These are phyloP conservation scores for Huntiella savannae DNA, from an alignment of 2,329 filamentous ascomycete species.

Conservation along the genomic window DNA sequence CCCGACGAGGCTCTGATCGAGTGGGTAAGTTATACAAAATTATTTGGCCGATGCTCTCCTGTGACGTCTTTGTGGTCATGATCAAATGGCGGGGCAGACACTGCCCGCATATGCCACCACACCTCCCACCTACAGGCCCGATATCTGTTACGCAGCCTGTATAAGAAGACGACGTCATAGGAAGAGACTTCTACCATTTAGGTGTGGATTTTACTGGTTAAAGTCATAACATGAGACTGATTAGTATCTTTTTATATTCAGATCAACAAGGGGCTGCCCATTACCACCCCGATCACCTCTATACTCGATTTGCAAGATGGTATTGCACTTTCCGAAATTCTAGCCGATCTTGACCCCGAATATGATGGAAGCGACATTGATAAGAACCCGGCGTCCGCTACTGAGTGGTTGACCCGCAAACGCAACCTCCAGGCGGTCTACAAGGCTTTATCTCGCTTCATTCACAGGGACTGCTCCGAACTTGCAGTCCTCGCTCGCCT, in stretches of 20 bases:
- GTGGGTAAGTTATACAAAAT: slow-evolving; percentile 8
- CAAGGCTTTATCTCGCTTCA: slow-evolving; percentile 35
- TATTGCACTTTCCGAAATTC: slow-evolving; percentile 32
- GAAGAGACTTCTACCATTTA: neutral
- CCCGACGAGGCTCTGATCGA: slow-evolving; percentile 11
- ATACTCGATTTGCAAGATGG: slow-evolving; percentile 34
- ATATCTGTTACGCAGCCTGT: neutral
- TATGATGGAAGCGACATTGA: slow-evolving; percentile 38
- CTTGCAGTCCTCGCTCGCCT: slow-evolving; percentile 32
- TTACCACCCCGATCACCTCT: slow-evolving; percentile 28
- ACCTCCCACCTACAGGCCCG: no score
- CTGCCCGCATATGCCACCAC: neutral
- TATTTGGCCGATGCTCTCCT: neutral
- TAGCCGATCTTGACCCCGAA: slow-evolving; percentile 36
- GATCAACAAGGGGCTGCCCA: slow-evolving; percentile 24
- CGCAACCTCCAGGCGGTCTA: slow-evolving; percentile 35
- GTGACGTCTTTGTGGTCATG: neutral
- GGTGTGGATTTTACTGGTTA: neutral
- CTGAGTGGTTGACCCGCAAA: slow-evolving; percentile 27
- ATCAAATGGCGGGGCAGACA: neutral
- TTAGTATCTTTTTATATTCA: slow-evolving; percentile 10
- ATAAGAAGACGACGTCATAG: neutral
- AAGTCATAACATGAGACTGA: neutral
- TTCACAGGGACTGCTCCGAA: slow-evolving; percentile 31
- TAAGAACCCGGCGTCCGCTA: slow-evolving; percentile 22